Evolutionary conservation across 2,329 filamentous ascomycete species (phyloP).

Genomic region (Aspergillus sp.): DNA sequence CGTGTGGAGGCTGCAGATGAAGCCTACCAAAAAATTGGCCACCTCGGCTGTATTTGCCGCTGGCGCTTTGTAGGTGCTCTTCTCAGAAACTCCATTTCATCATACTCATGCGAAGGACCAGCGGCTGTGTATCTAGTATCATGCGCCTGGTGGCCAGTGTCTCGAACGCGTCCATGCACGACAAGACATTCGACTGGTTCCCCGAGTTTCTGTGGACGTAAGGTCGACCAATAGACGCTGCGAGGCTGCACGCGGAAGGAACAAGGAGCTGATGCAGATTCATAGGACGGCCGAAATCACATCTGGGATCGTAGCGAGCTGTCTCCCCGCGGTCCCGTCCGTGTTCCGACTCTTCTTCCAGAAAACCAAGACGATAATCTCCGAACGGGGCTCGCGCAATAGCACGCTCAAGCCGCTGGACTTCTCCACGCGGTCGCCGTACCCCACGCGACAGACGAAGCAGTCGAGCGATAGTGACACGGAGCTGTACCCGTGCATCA

Average conservation of each 20-base stretch:
- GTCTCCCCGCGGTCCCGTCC: slow-evolving; percentile 21
- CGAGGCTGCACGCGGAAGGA: too few relatives aligned
- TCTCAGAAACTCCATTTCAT: background rate
- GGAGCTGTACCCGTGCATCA: background rate
- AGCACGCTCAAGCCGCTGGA: background rate
- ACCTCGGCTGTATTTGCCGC: slow-evolving; percentile 22
- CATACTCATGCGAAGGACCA: slow-evolving; percentile 2
- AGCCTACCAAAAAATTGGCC: slow-evolving; percentile 16
- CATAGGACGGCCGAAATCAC: slow-evolving; percentile 24
- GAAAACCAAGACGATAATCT: slow-evolving; percentile 12
- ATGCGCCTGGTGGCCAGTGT: slow-evolving; percentile 24
- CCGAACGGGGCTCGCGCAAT: background rate
- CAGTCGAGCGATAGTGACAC: background rate
- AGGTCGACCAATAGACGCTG: background rate
- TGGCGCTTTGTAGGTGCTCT: slow-evolving; percentile 18
- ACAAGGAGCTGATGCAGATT: background rate
- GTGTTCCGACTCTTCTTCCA: slow-evolving; percentile 22
- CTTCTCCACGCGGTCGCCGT: background rate
- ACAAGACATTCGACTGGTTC: slow-evolving; percentile 25
- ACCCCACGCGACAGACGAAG: background rate
- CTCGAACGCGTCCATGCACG: slow-evolving; percentile 12
- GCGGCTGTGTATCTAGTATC: slow-evolving; percentile 23
- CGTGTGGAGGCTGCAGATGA: slow-evolving; percentile 23
- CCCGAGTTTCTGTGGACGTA: slow-evolving; percentile 27
- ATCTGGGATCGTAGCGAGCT: slow-evolving; percentile 24